Conservation (phyloP, 75 land plant species). For the Azolla pinnata region DNA sequence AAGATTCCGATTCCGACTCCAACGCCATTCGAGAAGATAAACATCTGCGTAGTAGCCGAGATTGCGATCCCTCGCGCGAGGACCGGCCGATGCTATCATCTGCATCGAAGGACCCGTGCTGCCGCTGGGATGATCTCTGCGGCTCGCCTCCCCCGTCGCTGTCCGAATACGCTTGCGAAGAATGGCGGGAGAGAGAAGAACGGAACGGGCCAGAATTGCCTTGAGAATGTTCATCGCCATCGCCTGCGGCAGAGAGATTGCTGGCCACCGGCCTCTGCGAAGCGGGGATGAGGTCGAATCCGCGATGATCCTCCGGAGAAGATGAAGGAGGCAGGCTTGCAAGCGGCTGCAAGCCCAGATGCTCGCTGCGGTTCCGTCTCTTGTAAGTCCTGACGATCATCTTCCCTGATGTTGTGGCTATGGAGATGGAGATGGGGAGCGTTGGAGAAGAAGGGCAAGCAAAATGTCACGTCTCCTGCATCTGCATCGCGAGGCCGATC, state of each 20-base stretch:
- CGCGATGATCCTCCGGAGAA: no score
- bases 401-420: not conserved
- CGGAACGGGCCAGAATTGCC: not conserved
- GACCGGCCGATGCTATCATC: not conserved
- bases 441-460: no score
- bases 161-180: constrained; percentile 30
- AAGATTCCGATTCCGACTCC: no score
- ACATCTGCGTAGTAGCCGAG: no score
- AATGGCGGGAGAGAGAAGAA: constrained; percentile 2
- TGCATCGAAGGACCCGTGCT: not conserved
- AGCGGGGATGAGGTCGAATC: no score
- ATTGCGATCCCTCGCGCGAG: no score
- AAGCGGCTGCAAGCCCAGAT: constrained; percentile 14
- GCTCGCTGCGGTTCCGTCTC: constrained; percentile 38
- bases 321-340: no score
- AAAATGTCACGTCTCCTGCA: no score
- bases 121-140: not conserved
- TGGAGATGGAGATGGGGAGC: not conserved
- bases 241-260: constrained; percentile 6
- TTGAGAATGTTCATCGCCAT: constrained; percentile 11
- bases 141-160: not conserved
- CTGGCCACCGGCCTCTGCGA: no score
- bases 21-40: no score
- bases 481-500: no score
- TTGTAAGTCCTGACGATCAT: constrained; percentile 80